Base-by-base conservation (phyloP, 108 stramenopile genomes). In the Cyclotella cryptica region DNA sequence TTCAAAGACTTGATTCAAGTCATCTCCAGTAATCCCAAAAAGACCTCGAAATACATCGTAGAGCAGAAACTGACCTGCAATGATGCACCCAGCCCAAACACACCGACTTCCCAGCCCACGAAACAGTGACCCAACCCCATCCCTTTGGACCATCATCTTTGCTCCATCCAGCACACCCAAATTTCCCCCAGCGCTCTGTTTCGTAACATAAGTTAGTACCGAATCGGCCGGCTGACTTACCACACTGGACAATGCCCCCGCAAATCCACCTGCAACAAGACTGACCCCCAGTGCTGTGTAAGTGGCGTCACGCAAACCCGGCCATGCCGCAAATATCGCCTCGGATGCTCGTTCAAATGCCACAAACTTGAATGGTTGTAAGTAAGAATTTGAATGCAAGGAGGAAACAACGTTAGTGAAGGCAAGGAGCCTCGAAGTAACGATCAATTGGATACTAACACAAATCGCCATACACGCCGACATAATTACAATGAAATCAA, bases 171-270 rank as follows among this genome's bases (percentile, higher is more conserved):
- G 26, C 12, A 90, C 72, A 43, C 90, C 86, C 39, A 92, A 47
- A 35, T 66, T 77, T 14, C 77, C 75, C 13, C 74, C 75, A 39
- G 65, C 65, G 58, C 46, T 75, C 63, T 88, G 53, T 82, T 93
- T 91, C 39, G 91, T 85, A 7, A 92, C 90, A 78, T 84, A 91
- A 18, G 95, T 92, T 62, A 90, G 73, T 1, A 96, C 86, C 11
- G 90, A 86, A 85, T 94, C 95, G 12, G 96, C 97, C 22, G 97
- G 97, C 69, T 98, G 97, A n/a, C 90, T 92, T 1, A 98, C 91
- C 22, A 97, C 70, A 66, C 88, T 86, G 10, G 91, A 89, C 52
- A 94, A 66, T 14, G 85, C 84, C 10, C 97, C 97, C 10, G 96
- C 88, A 43, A 96, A 86, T 19, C 90, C 94, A 53, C 97, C 97